Evolutionary conservation across 2,329 filamentous ascomycete species (phyloP).

Genomic region (Cadophora sp.): DNA sequence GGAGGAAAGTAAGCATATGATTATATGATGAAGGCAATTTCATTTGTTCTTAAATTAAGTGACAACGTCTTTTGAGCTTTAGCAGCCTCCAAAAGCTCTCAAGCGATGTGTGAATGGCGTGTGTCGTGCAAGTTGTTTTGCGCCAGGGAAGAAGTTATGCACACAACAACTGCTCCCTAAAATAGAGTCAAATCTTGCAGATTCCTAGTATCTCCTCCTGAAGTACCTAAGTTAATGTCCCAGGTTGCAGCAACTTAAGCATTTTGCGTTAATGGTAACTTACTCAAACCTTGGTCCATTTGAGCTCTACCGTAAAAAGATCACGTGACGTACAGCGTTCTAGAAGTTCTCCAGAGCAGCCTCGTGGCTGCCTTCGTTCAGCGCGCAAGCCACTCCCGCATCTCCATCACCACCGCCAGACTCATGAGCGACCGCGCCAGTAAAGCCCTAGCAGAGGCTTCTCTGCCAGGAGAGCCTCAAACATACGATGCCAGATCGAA

Average conservation of each 20-base stretch:
- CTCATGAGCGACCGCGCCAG: conserved; percentile 31
- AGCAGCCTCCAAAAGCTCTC: neutral
- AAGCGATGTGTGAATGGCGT: neutral
- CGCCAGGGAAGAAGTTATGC: neutral
- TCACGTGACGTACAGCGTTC: neutral
- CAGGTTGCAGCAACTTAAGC: neutral
- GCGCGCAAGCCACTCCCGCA: too few relatives aligned
- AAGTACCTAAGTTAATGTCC: neutral
- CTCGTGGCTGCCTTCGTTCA: too few relatives aligned
- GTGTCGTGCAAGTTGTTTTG: neutral
- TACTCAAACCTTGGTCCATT: neutral
- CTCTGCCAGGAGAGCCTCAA: conserved; percentile 34
- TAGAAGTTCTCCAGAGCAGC: neutral
- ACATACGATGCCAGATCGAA: conserved; percentile 40
- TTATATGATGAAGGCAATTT: neutral
- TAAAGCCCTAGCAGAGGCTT: conserved; percentile 31
- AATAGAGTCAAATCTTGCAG: neutral
- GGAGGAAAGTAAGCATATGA: conserved; percentile 29
- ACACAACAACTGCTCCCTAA: neutral
- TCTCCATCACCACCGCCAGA: too few relatives aligned
- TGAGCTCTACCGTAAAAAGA: neutral
- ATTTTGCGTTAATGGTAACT: neutral
- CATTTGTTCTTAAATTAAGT: neutral
- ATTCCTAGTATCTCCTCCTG: neutral
- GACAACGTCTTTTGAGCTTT: neutral